Evolutionary conservation across 257 asterid species (phyloP).

Genomic region (Echium plantagineum): DNA sequence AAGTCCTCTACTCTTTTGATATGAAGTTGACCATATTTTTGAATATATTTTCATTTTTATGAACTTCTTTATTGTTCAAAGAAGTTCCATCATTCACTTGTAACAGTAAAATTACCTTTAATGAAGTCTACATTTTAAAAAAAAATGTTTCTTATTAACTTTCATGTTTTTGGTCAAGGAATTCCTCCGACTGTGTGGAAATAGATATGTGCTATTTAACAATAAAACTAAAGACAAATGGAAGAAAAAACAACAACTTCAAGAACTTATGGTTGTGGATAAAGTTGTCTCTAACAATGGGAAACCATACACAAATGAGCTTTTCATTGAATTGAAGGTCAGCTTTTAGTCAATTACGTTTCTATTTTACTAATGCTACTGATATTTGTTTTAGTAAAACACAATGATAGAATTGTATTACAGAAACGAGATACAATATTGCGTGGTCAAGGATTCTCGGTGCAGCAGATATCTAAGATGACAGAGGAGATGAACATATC

Average conservation of each 20-base stretch:
- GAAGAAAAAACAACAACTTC: slow-evolving; percentile 30
- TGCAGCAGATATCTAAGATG: slow-evolving; percentile 39
- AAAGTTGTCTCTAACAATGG: slow-evolving; percentile 42
- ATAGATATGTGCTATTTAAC: slow-evolving; percentile 57
- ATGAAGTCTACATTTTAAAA: no score
- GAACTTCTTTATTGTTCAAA: no score
- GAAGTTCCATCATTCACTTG: no score
- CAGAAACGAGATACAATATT: slow-evolving; percentile 38
- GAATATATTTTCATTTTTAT: no score
- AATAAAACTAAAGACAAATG: slow-evolving; percentile 39
- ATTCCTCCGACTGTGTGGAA: slow-evolving; percentile 48
- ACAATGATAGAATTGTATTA: slow-evolving; percentile 1
- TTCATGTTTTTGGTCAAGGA: slow-evolving; percentile 22
- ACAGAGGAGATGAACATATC: slow-evolving; percentile 30
- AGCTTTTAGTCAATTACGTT: slow-evolving; percentile 3
- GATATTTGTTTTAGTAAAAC: neutral
- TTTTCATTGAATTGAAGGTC: slow-evolving; percentile 40
- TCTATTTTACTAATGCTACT: neutral
- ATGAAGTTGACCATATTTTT: no score
- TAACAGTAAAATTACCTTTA: no score
- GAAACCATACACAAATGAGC: slow-evolving; percentile 44
- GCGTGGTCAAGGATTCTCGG: slow-evolving; percentile 40
- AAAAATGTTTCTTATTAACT: neutral
- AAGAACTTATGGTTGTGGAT: slow-evolving; percentile 45
- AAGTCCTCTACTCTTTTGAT: no score